Base-by-base conservation (phyloP, 768 basidiomycete species). In the Serendipita sp. region DNA sequence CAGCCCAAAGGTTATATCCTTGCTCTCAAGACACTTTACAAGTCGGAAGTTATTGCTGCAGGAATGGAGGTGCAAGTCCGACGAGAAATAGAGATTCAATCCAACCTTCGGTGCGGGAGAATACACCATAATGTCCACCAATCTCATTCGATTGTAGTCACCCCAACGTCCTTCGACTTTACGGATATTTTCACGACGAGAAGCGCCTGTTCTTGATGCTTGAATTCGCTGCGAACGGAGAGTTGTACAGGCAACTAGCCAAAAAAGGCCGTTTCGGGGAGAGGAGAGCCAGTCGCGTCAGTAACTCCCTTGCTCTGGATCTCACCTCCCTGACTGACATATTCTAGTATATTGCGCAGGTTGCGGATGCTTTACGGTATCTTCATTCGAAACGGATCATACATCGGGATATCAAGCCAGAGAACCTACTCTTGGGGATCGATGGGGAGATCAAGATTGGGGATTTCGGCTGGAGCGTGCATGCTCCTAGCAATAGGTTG, bases 401-500 rank as follows among this genome's bases (percentile, higher is more conserved):
- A 42, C 77, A 78, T 64, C 72, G 77, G 16, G 77, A 78, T 67
- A 78, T 78, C 72, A 78, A 78, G 70, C 77, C 77, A 16, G 77
- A 78, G 65, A 78, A 78, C 66, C 67, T 78, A 58, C 68, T 78
- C 22, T 73, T 78, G 33, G 75, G 74, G 62, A 44, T 78, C 60
- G 73, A 75, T 62, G 77, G 76, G 20, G 76, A 78, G 62, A 67
- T 78, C 62, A 78, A 78, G 68, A 75, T 78, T 45, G 77, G 64
- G 62, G 68, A 98, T 73, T 98, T 98, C 72, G 96, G 96, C 9
- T 99, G 96, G 95, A 91, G 87, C 68, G 92, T 96, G 5, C 95
- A 98, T 71, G 95, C 94, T 0, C 95, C 95, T 0, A 83, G 90
- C 1, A 90, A 92, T 70, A 76, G 93, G 38, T 38, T 5, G 14